Base-by-base conservation (phyloP, 345 rosid species). In the Dipteronia sinensis region DNA sequence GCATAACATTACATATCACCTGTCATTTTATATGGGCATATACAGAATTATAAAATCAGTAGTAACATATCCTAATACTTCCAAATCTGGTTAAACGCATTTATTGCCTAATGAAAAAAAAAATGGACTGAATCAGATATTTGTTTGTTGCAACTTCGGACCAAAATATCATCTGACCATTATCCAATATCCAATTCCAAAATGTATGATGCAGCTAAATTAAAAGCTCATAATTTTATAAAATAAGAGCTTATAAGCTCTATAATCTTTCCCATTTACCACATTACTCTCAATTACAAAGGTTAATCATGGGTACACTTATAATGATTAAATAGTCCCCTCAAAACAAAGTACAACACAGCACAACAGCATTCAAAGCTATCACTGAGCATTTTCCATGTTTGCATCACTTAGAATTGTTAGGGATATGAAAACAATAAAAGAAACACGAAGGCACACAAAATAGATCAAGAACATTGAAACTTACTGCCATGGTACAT, bases 401-500 rank as follows among this genome's bases (percentile, higher is more conserved):
- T 65, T 38, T 3, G 15, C 47, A 62, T 1, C 8, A 65, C 59
- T 70, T 38, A 7, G 23, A 65, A 62, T 22, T 16, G 46, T 20
- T 9, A 16, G 25, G 15, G 59, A 22, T 29, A 38, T 22, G 63
- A 55, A 22, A 27, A 29, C 53, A 62, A 63, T 10, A 27, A 3
- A 25, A 47, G 51, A 56, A 67, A 31, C 27, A 68, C 19, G 9
- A 29, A 42, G 44, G 40, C 19, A 78, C 17, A 67, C 19, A 16
- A 56, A 13, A 1, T 2, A 65, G 25, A 61, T 25, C 19, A 29
- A 77, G 77, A 44, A 25, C 19, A 44, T 69, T 5, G 74, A 82
- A 79, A 80, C 97, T 90, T 88, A 94, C 98, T 84, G 92, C 98
- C 98, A 94, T 3, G 98, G 98, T n/a, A 94, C 98, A 90, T 94